Evolutionary conservation across 306 rosid genomes (phyloP).

Genomic region (Cicer pinnatifidum): DNA sequence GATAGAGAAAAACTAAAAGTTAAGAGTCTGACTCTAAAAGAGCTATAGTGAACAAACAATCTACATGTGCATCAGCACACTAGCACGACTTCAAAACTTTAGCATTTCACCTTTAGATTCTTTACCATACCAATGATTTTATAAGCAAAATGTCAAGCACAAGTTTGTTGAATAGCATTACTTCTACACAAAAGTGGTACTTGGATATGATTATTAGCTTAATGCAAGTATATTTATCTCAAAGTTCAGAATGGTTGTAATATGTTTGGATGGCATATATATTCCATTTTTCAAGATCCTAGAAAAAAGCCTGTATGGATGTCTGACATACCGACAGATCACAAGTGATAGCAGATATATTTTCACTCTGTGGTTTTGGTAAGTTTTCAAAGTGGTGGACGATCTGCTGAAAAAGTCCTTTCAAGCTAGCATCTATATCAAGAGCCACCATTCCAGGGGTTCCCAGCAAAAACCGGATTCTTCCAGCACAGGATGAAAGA

Average conservation of each 20-base stretch:
- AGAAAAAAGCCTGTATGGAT: conserved; percentile 37
- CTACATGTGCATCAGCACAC: conserved; percentile 31
- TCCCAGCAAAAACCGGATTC: conserved; percentile 91
- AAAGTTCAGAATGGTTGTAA: conserved; percentile 26
- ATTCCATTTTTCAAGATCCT: conserved; percentile 29
- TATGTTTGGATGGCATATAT: conserved; percentile 24
- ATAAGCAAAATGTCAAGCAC: conserved; percentile 25
- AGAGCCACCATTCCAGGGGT: conserved; percentile 99
- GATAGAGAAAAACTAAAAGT: conserved; percentile 26
- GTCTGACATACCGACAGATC: conserved; percentile 83
- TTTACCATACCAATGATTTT: conserved; percentile 25
- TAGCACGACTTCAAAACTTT: conserved; percentile 32
- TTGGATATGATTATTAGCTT: conserved; percentile 25
- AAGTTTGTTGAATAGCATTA: conserved; percentile 29
- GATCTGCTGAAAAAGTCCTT: conserved; percentile 76
- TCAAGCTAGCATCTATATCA: conserved; percentile 83
- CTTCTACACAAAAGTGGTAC: conserved; percentile 27
- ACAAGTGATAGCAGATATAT: conserved; percentile 81
- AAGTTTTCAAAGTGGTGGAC: conserved; percentile 88
- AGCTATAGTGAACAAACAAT: conserved; percentile 33
- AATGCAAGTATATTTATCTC: conserved; percentile 21
- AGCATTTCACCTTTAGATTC: conserved; percentile 18
- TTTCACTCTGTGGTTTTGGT: conserved; percentile 95
- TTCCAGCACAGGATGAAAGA: conserved; percentile 92
- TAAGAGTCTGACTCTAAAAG: conserved; percentile 35